phyloP scores from a whole-genome alignment of 345 rosid genomes.

The Gossypioides kirkii region DNA sequence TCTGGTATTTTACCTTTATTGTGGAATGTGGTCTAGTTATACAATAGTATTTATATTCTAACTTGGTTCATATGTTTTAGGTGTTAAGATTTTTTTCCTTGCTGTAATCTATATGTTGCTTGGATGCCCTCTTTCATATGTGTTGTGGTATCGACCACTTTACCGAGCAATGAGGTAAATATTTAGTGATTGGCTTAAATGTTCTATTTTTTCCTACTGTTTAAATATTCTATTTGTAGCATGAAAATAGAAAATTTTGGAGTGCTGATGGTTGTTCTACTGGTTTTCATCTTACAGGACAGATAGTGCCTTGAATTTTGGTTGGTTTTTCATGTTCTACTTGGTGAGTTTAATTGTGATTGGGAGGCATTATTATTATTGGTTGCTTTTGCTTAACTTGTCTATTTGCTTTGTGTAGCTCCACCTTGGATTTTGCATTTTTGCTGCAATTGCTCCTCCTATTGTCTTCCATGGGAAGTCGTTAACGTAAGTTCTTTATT shows the following conservation, averaged over 20 bases:
- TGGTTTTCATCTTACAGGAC: constrained; percentile 59
- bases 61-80: constrained; percentile 32
- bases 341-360: constrained; percentile 52
- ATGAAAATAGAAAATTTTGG: constrained; percentile 3
- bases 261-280: constrained; percentile 5
- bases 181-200: not conserved
- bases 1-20: not conserved
- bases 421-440: constrained; percentile 85
- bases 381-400: constrained; percentile 2
- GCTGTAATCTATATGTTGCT: constrained; percentile 75
- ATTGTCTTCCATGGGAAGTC: constrained; percentile 92
- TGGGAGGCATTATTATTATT: not conserved
- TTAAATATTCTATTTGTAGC: not conserved
- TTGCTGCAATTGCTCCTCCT: constrained; percentile 99
- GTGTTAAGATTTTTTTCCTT: constrained; percentile 88
- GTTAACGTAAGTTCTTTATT: constrained; percentile 68
- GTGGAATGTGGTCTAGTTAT: not conserved
- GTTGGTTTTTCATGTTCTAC: constrained; percentile 96
- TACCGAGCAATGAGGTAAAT: constrained; percentile 92
- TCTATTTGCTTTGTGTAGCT: constrained; percentile 41
- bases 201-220: not conserved
- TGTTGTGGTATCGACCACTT: constrained; percentile 96
- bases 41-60: constrained; percentile 14
- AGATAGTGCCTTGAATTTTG: constrained; percentile 88
- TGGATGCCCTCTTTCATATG: constrained; percentile 85